Evolutionary conservation across 805 yeast species (phyloP).

Genomic region (Naumovozyma dairenensis): DNA sequence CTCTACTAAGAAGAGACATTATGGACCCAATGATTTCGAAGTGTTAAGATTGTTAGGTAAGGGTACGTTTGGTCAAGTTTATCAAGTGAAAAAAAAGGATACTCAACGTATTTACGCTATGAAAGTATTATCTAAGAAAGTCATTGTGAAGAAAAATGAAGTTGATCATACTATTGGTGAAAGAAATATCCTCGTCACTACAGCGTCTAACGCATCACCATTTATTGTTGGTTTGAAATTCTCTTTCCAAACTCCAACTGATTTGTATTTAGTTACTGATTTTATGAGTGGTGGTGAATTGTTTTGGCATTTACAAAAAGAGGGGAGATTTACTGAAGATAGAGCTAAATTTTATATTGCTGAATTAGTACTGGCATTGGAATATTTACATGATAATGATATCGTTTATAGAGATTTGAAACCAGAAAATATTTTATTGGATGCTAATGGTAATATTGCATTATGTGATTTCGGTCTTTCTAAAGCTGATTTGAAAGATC

Average conservation of each 20-base stretch:
- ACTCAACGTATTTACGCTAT: slow-evolving; percentile 89
- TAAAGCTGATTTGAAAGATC: slow-evolving; percentile 80
- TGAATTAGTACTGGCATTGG: slow-evolving; percentile 84
- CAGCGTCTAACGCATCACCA: slow-evolving; percentile 81
- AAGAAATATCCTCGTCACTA: slow-evolving; percentile 85
- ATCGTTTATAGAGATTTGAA: slow-evolving; percentile 94
- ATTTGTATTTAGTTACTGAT: slow-evolving; percentile 87
- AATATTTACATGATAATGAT: slow-evolving; percentile 89
- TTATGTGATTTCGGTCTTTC: slow-evolving; percentile 95
- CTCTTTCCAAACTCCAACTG: slow-evolving; percentile 91
- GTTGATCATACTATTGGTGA: slow-evolving; percentile 98
- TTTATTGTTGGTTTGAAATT: slow-evolving; percentile 93
- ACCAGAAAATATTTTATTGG: slow-evolving; percentile 91
- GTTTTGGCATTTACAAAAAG: slow-evolving; percentile 94
- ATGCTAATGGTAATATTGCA: slow-evolving; percentile 96
- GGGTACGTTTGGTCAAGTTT: slow-evolving; percentile 97
- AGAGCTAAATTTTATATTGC: slow-evolving; percentile 96
- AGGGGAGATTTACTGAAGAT: slow-evolving; percentile 86
- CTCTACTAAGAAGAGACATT: slow-evolving; percentile 58
- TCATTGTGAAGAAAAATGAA: slow-evolving; percentile 92
- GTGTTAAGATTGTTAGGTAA: slow-evolving; percentile 83
- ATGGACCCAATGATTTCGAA: slow-evolving; percentile 92
- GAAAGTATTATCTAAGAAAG: slow-evolving; percentile 92
- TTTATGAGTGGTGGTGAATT: slow-evolving; percentile 98
- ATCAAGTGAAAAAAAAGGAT: slow-evolving; percentile 87